These are phyloP conservation scores for Saccharomyces mikatae DNA, from an alignment of 805 yeast genomes.

Conservation along the genomic window DNA sequence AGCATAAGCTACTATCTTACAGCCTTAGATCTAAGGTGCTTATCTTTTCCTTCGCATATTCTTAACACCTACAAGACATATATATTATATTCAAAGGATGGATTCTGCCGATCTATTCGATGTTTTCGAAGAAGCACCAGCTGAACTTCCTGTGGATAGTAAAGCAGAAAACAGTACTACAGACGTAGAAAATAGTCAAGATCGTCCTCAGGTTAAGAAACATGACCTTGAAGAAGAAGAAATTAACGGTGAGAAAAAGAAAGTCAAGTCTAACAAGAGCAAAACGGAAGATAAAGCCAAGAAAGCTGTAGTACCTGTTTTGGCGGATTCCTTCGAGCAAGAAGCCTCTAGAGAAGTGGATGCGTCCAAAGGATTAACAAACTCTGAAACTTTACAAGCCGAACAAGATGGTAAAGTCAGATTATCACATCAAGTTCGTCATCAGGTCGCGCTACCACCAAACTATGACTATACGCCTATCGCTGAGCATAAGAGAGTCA, in stretches of 20 bases:
- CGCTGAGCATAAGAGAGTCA: slow-evolving; percentile 68
- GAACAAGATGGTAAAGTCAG: slow-evolving; percentile 49
- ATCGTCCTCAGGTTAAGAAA: slow-evolving; percentile 9
- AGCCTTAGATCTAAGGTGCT: neutral
- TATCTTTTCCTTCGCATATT: neutral
- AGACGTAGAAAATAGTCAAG: neutral
- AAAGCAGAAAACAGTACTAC: slow-evolving; percentile 9
- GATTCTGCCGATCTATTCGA: slow-evolving; percentile 22
- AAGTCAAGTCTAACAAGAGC: slow-evolving; percentile 13
- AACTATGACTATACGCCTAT: slow-evolving; percentile 83
- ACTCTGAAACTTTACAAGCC: slow-evolving; percentile 32
- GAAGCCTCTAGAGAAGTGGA: slow-evolving; percentile 85
- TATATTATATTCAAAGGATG: neutral
- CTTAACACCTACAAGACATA: neutral
- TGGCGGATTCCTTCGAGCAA: slow-evolving; percentile 78
- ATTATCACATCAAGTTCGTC: slow-evolving; percentile 88
- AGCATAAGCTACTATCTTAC: neutral
- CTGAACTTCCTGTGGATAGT: slow-evolving; percentile 10
- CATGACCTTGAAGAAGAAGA: slow-evolving; percentile 12
- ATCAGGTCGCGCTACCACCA: slow-evolving; percentile 94
- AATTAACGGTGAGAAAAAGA: slow-evolving; percentile 3
- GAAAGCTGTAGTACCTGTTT: slow-evolving; percentile 56
- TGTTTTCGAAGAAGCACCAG: slow-evolving; percentile 28
- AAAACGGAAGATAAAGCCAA: slow-evolving; percentile 35
- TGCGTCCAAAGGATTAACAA: slow-evolving; percentile 66